Evolutionary conservation across 2,329 filamentous ascomycete species (phyloP), one percentile per base, ranked within the genome.

Genomic region (Penicillium brevicompactum): DNA sequence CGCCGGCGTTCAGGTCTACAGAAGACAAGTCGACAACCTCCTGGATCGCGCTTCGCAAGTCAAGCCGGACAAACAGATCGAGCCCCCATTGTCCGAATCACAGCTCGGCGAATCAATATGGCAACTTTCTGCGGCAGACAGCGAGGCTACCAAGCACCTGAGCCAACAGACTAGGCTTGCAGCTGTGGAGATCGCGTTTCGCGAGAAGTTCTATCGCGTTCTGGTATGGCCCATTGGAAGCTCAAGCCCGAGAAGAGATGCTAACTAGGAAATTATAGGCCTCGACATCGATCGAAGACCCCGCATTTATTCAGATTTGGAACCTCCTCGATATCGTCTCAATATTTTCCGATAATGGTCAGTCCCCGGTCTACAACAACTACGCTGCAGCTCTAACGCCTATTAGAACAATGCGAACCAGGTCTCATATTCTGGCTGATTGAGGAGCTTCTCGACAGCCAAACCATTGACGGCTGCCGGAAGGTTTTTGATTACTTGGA

Each of bases 401-500:
- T 41, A 52, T 34, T 49, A 79, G 78, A 80, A 66, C 73, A 84
- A 65, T 87, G 84, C 64, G 92, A 96, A 61, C 86, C 91, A 0
- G 89, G 89, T 16, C 80, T 99, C 8, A 82, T 94, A 7, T 92
- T 96, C 67, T 92, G 90, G 84, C 84, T 99, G 14, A 87, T 97
- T 18, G 94, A 99, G 72, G 94, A 97, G 74, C 84, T 99, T 1
- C 82, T 99, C 24, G 95, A 99, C 73, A 96, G 92, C 68, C 93
- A 99, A 73, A 96, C 92, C 0, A 96, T 97, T 41, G 84, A 91
- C 22, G 92, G 91, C 31, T 99, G 94, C 70, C 87, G 92, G 57
- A 90, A 85, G 58, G 89, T 97, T 13, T 97, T 99, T 70, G 92
- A 96, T 70, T 99, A 92, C 67, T 83, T 99, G 42, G 95, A 99